A percentile compares a stretch with the other conserved stretches of the same genome.
Conservation (phyloP, 441 rosid genomes). For the Syzygium malaccense region DNA sequence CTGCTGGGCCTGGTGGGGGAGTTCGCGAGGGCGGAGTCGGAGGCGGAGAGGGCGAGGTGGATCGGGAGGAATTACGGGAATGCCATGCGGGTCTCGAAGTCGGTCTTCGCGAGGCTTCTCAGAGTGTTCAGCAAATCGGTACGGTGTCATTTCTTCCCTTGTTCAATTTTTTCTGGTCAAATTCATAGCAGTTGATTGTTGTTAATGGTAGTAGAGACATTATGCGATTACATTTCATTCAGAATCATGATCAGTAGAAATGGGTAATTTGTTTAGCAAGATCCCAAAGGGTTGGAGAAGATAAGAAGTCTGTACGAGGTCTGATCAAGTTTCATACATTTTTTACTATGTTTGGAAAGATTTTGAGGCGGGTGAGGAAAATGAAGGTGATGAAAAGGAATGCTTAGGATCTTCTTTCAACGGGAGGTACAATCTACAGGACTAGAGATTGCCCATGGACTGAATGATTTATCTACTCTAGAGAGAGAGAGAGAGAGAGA, state of each 20-base stretch:
- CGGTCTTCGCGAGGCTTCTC: slow-evolving; percentile 34
- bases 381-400: not conserved
- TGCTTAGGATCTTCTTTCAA: not conserved
- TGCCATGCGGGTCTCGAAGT: slow-evolving; percentile 35
- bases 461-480: not conserved
- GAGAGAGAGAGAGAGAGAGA: not conserved
- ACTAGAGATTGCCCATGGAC: not conserved
- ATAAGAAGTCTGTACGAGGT: not conserved
- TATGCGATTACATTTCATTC: accelerated
- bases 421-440: not conserved
- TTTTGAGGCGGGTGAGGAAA: not conserved
- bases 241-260: not conserved
- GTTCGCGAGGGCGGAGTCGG: slow-evolving; percentile 35
- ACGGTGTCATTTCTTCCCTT: not conserved
- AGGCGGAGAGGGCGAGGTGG: slow-evolving; percentile 40
- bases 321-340: not conserved
- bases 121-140: slow-evolving; percentile 50
- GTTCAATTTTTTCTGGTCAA: not conserved
- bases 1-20: slow-evolving; percentile 32
- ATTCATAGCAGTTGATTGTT: not conserved
- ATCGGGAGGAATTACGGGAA: slow-evolving; percentile 36
- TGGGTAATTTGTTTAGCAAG: not conserved
- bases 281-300: not conserved
- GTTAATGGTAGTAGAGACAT: not conserved
- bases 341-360: not conserved